These are phyloP conservation scores for Diaporthe aspalathi DNA, from an alignment of 2,329 filamentous ascomycete species.

Conservation along the genomic window DNA sequence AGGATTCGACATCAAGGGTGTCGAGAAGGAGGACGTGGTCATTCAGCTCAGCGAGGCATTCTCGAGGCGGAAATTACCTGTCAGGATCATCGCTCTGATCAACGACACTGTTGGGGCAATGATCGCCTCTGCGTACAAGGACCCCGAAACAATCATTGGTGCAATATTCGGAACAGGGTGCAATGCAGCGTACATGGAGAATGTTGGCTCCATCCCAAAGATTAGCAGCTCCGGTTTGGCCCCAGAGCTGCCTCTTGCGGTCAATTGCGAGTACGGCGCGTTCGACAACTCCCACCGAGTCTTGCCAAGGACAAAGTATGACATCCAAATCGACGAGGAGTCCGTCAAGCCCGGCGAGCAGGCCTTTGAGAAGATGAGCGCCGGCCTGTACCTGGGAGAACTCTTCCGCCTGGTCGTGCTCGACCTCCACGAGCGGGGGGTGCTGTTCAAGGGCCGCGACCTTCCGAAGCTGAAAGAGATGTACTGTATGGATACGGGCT, in stretches of 20 bases:
- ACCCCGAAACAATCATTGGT: slow-evolving; percentile 76
- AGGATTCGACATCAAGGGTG: slow-evolving; percentile 78
- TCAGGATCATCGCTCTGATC: slow-evolving; percentile 78
- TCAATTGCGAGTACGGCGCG: slow-evolving; percentile 86
- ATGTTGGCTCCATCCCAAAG: slow-evolving; percentile 74
- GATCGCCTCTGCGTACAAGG: slow-evolving; percentile 82
- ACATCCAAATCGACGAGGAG: slow-evolving; percentile 72
- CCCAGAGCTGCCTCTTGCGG: slow-evolving; percentile 79
- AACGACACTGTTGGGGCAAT: slow-evolving; percentile 86
- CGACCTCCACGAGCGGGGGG: slow-evolving; percentile 56
- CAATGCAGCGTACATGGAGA: slow-evolving; percentile 84
- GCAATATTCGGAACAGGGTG: slow-evolving; percentile 87
- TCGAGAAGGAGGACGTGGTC: slow-evolving; percentile 77
- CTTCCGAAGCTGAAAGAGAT: slow-evolving; percentile 73
- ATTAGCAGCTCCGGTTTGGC: slow-evolving; percentile 57
- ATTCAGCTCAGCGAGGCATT: slow-evolving; percentile 70
- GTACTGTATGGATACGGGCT: slow-evolving; percentile 77
- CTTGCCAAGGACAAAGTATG: slow-evolving; percentile 77
- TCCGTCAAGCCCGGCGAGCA: slow-evolving; percentile 81
- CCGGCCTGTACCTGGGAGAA: slow-evolving; percentile 84
- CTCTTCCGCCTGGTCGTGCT: slow-evolving; percentile 75
- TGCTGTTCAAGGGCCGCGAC: slow-evolving; percentile 77
- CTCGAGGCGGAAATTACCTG: slow-evolving; percentile 63
- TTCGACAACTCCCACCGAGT: slow-evolving; percentile 79
- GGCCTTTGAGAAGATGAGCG: slow-evolving; percentile 87